These are phyloP conservation scores for Alternaria novae-zelandiae DNA, from an alignment of 2,329 filamentous ascomycete genomes.

Conservation along the genomic window DNA sequence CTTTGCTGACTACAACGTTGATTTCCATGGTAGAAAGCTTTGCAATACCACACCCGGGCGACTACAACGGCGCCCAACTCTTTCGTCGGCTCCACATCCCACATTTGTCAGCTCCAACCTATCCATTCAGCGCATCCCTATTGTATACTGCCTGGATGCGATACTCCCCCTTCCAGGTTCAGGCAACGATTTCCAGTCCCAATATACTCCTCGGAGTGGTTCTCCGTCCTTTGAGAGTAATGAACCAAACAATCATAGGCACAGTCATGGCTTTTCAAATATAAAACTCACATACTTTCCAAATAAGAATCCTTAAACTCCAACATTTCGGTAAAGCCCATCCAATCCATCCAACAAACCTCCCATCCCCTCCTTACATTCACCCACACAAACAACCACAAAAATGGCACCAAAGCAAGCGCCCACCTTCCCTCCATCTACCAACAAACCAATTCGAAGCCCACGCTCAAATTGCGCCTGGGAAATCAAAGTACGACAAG, in stretches of 20 bases:
- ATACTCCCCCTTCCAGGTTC: not conserved
- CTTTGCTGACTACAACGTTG: not conserved
- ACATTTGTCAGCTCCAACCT: not conserved
- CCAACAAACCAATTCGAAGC: not conserved
- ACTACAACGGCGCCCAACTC: not conserved
- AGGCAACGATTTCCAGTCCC: not conserved
- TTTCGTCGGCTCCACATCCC: not conserved
- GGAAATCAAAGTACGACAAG: not conserved
- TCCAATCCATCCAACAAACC: rapidly evolving
- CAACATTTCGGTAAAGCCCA: not conserved
- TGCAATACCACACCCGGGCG: not conserved
- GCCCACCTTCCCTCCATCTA: not conserved
- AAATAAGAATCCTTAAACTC: not conserved
- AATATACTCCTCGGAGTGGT: rapidly evolving
- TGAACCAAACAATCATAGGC: not conserved
- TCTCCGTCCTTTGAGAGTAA: not conserved
- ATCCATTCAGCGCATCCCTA: not conserved
- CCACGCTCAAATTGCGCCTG: not conserved
- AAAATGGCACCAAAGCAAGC: not conserved
- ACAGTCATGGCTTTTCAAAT: not conserved
- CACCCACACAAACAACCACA: not conserved
- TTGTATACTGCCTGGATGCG: not conserved
- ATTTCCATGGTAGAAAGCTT: not conserved
- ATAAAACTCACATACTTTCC: not conserved
- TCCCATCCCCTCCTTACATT: not conserved